Conservation (phyloP, 1,284 basidiomycete genomes). For the Peniophora sp. region DNA sequence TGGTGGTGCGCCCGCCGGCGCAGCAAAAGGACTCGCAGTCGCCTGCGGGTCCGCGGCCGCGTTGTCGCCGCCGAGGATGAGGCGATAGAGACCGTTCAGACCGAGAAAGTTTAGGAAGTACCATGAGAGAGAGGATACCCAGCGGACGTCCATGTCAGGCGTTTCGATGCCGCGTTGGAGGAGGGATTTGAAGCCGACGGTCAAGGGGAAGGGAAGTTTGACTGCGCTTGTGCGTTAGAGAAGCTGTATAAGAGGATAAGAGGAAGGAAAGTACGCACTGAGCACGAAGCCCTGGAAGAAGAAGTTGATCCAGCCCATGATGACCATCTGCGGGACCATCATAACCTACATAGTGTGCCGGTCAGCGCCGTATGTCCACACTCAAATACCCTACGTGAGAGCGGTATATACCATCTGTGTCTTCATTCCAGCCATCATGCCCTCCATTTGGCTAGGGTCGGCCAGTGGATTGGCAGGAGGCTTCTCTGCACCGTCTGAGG, state of each 20-base stretch:
- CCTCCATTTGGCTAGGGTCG: constrained; percentile 91
- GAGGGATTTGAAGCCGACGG: constrained; percentile 98
- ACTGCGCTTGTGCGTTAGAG: constrained; percentile 39
- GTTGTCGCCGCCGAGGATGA: constrained; percentile 89
- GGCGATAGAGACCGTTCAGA: constrained; percentile 89
- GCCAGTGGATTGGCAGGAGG: constrained; percentile 68
- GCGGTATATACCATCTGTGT: constrained; percentile 83
- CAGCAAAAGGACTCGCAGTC: constrained; percentile 62
- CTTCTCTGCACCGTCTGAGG: constrained; percentile 52
- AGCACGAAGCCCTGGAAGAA: constrained; percentile 98
- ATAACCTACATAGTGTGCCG: constrained; percentile 44
- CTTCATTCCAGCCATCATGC: constrained; percentile 99
- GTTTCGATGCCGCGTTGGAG: constrained; percentile 95
- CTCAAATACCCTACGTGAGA: no score
- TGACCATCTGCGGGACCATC: constrained; percentile 96
- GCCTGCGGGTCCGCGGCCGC: constrained; percentile 74
- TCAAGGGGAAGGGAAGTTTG: constrained; percentile 95
- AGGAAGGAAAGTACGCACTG: constrained; percentile 58
- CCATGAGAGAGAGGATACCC: constrained; percentile 99
- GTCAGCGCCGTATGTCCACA: no score
- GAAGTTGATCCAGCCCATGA: constrained; percentile 99
- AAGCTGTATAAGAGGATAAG: not conserved
- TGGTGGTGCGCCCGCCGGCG: constrained; percentile 26
- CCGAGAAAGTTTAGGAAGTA: constrained; percentile 99
- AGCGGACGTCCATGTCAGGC: constrained; percentile 94